Evolutionary conservation across 768 basidiomycete genomes (phyloP).

Genomic region (Hygrophorus russula): DNA sequence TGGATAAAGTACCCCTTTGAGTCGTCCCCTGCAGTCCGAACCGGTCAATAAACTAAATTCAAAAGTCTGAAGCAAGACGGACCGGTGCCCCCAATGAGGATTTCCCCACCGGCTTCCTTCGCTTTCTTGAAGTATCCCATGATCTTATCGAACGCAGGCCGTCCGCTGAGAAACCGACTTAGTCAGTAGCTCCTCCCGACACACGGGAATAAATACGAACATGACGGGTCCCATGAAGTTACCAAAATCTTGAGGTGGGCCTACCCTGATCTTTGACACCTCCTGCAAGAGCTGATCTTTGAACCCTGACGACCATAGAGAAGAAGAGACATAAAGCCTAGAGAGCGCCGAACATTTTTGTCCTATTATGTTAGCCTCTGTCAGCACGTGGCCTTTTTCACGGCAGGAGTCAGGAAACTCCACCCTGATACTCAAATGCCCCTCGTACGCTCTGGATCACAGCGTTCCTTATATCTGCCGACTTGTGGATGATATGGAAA

Average conservation of each 20-base stretch:
- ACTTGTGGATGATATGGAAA: slow-evolving; percentile 87
- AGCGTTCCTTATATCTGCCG: slow-evolving; percentile 83
- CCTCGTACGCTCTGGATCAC: slow-evolving; percentile 79
- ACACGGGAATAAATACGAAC: slow-evolving; percentile 28
- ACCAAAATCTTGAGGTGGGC: slow-evolving; percentile 58
- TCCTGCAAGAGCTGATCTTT: slow-evolving; percentile 67
- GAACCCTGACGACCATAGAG: slow-evolving; percentile 79
- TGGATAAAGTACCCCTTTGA: slow-evolving; percentile 90
- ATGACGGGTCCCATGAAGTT: slow-evolving; percentile 98
- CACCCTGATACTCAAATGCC: slow-evolving; percentile 94
- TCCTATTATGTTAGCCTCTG: slow-evolving; percentile 26
- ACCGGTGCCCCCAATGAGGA: slow-evolving; percentile 80
- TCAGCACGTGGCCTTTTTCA: not conserved
- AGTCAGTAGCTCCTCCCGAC: not conserved
- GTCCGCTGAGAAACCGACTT: slow-evolving; percentile 37
- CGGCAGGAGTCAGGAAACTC: slow-evolving; percentile 2
- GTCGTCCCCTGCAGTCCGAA: slow-evolving; percentile 49
- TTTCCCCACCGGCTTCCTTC: slow-evolving; percentile 79
- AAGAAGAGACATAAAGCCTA: slow-evolving; percentile 79
- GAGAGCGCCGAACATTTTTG: slow-evolving; percentile 98
- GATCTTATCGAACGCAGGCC: slow-evolving; percentile 85
- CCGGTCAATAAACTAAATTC: not conserved
- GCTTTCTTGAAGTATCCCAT: slow-evolving; percentile 76
- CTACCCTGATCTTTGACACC: slow-evolving; percentile 78
- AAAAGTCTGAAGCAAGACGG: slow-evolving; percentile 9